These are phyloP conservation scores for Diaporthe citriasiana DNA, from an alignment of 2,329 filamentous ascomycete genomes.

Conservation along the genomic window DNA sequence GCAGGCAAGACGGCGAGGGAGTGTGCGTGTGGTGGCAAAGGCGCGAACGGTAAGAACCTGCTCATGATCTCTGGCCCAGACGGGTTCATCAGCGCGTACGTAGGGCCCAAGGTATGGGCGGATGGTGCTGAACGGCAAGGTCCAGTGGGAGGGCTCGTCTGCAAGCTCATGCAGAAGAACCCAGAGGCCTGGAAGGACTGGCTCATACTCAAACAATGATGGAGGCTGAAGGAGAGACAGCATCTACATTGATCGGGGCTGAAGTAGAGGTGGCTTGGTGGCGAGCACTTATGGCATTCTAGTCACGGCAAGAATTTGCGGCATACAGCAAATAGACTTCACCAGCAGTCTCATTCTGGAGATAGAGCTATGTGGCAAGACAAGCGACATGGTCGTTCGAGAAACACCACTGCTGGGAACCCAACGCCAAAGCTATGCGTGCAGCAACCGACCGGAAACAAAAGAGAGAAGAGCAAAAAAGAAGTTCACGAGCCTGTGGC, in stretches of 20 bases:
- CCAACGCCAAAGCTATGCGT: constrained; percentile 43
- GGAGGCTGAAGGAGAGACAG: not conserved
- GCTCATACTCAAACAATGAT: constrained; percentile 67
- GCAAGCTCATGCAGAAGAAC: constrained; percentile 66
- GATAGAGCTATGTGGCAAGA: constrained; percentile 18
- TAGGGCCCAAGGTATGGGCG: constrained; percentile 83
- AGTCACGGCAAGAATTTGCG: constrained; percentile 16
- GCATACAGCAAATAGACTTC: constrained; percentile 5
- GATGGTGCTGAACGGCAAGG: constrained; percentile 83
- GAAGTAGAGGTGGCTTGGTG: not conserved
- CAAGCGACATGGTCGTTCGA: not conserved
- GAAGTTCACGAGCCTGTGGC: not conserved
- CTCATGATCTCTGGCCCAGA: constrained; percentile 92
- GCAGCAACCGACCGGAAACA: constrained; percentile 22
- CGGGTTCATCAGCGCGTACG: constrained; percentile 86
- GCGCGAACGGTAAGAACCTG: constrained; percentile 68
- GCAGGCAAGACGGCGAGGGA: not conserved
- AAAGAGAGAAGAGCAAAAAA: constrained; percentile 31
- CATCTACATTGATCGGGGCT: not conserved
- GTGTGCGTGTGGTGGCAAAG: constrained; percentile 36
- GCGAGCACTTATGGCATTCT: not conserved
- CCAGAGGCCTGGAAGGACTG: constrained; percentile 57
- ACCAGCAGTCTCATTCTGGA: constrained; percentile 27
- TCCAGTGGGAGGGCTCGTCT: constrained; percentile 77
- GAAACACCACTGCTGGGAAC: constrained; percentile 24